A percentile compares a stretch with the other conserved stretches of the same genome.
Evolutionary conservation across 352 stramenopile species (phyloP).

Genomic region (Plasmopara muralis): DNA sequence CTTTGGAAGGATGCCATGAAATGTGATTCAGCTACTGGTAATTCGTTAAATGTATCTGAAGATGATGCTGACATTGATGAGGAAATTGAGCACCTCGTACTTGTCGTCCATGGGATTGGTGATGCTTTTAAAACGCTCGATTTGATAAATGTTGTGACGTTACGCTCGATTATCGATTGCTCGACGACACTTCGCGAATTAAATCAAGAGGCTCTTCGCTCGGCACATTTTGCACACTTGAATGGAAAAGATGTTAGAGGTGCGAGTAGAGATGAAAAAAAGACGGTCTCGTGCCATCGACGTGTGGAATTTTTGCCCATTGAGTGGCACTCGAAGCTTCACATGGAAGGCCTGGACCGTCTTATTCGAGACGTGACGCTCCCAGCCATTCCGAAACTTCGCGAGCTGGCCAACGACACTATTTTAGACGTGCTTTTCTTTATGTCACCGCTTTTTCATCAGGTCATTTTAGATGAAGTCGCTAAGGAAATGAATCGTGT

Average conservation of each 20-base stretch:
- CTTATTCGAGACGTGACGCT: slow-evolving; percentile 73
- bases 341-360: slow-evolving; percentile 62
- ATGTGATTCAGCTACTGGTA: slow-evolving; percentile 22
- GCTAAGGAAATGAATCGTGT: slow-evolving; percentile 89
- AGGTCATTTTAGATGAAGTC: slow-evolving; percentile 90
- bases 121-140: slow-evolving; percentile 83
- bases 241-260: slow-evolving; percentile 12
- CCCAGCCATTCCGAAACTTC: slow-evolving; percentile 85
- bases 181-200: slow-evolving; percentile 56
- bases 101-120: slow-evolving; percentile 88
- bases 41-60: slow-evolving; percentile 25
- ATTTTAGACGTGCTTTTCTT: slow-evolving; percentile 90
- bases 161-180: slow-evolving; percentile 81
- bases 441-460: slow-evolving; percentile 89
- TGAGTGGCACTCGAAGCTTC: slow-evolving; percentile 84
- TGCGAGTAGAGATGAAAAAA: slow-evolving; percentile 7
- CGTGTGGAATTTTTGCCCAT: slow-evolving; percentile 78
- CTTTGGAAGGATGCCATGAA: slow-evolving; percentile 56
- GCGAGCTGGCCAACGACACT: slow-evolving; percentile 90
- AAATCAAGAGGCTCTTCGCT: slow-evolving; percentile 57
- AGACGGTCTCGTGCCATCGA: slow-evolving; percentile 12
- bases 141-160: slow-evolving; percentile 75
- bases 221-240: slow-evolving; percentile 60
- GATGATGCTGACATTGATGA: slow-evolving; percentile 71
- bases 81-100: slow-evolving; percentile 78